These are phyloP conservation scores for Ascochyta lentis DNA, from an alignment of 2,329 filamentous ascomycete species.

Conservation along the genomic window DNA sequence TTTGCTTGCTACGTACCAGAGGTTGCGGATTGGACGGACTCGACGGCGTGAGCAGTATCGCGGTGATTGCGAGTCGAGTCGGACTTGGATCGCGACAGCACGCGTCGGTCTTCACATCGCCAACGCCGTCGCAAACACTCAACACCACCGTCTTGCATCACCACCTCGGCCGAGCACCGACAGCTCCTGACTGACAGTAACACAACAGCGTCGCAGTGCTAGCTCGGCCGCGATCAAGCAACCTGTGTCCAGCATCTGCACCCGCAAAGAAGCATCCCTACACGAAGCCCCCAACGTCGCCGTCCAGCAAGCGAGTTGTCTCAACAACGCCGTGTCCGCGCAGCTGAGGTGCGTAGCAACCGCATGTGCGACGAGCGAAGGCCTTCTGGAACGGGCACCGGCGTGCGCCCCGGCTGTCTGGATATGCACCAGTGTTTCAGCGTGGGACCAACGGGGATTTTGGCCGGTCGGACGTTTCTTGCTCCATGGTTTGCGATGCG, in stretches of 20 bases:
- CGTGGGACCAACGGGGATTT: conserved; percentile 1
- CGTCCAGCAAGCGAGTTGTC: conserved; percentile 6
- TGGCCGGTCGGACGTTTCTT: conserved; percentile 1
- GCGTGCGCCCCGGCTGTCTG: conserved; percentile 6
- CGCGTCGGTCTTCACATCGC: conserved; percentile 12
- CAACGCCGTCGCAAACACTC: conserved; percentile 13
- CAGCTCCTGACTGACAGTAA: neutral
- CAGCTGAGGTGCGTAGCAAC: conserved; percentile 9
- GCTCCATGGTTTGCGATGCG: neutral
- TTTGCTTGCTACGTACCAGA: conserved; percentile 3
- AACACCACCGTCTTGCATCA: conserved; percentile 1
- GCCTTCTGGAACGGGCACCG: conserved; percentile 14
- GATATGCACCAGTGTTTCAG: conserved; percentile 21
- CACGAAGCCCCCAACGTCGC: conserved; percentile 16
- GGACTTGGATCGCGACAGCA: neutral
- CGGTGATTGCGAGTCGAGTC: conserved; percentile 12
- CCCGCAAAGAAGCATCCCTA: neutral
- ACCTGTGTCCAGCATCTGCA: too few relatives aligned
- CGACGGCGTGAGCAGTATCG: neutral
- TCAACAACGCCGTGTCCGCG: conserved; percentile 9
- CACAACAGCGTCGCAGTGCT: neutral
- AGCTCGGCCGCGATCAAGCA: too few relatives aligned
- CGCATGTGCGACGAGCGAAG: conserved; percentile 8
- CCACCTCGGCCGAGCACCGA: neutral
- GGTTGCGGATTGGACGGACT: conserved; percentile 7